Base-by-base conservation (phyloP, 1,139 yeast genomes). In the Kodamaea ohmeri region DNA sequence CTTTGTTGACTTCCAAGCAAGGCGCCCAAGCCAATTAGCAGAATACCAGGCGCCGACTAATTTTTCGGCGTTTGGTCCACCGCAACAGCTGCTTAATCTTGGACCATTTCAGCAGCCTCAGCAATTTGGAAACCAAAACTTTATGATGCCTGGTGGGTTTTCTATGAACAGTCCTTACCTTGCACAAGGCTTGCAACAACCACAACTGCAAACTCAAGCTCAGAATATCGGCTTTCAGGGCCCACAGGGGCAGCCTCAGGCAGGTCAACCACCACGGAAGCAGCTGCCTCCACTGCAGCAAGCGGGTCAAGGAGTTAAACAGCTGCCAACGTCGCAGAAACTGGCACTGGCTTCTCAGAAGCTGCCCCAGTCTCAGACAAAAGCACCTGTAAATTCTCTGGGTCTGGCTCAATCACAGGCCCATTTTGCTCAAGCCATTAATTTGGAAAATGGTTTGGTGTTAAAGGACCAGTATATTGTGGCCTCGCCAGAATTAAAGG, bases 401-500 rank as follows among this genome's bases (percentile, higher is more conserved):
- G n/a, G 14, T 21, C 22, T 7, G 26, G 28, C 21, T 18, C 19
- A 18, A 27, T 26, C 14, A 24, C 29, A 3, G 12, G 30, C 24
- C 12, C 31, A 28, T 6, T 39, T 34, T 20, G 39, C 40, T 6
- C 55, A 43, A 22, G 37, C 52, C 6, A 55, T 67, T 18, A 67
- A 70, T 36, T 58, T 80, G 39, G 85, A 79, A 35, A 78, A 79
- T 50, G 84, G 84, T 0, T 61, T 80, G 28, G 47, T 76, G 9
- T 60, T 80, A 38, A 72, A 70, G 43, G 74, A 74, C 37, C 71
- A 66, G 45, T 66, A 69, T 32, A 78, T 80, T 21, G 58, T 78
- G 26, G 75, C 83, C 1, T 76, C 83, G 0, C 63, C 71, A 0
- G 76, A 69, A 6, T 63, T 77, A 48, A 71, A 70, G 40, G 42